These are phyloP conservation scores for Cyberlindnera mississippiensis DNA, from an alignment of 805 yeast genomes.

Conservation along the genomic window DNA sequence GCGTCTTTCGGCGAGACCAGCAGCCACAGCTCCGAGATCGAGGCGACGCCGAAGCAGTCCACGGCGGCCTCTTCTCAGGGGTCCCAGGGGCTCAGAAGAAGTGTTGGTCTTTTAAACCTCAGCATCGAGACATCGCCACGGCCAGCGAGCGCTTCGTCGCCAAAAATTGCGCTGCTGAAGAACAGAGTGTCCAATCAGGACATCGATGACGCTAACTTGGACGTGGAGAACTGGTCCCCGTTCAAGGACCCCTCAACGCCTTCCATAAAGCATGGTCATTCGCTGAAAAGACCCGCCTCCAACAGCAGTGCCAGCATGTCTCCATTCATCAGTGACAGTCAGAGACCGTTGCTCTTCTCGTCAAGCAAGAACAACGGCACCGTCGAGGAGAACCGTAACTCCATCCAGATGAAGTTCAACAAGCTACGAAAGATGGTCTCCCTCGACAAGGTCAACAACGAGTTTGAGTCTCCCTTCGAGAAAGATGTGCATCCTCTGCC, in stretches of 20 bases:
- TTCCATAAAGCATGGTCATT: slow-evolving; percentile 11
- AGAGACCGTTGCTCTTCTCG: slow-evolving; percentile 23
- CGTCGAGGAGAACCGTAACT: slow-evolving; percentile 30
- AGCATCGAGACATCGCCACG: slow-evolving; percentile 39
- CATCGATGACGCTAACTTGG: slow-evolving; percentile 21
- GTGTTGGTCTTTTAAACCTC: slow-evolving; percentile 48
- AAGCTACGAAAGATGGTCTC: slow-evolving; percentile 29
- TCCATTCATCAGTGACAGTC: slow-evolving; percentile 26
- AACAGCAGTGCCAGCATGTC: slow-evolving; percentile 25
- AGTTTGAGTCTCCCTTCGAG: slow-evolving; percentile 23
- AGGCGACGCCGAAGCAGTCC: slow-evolving; percentile 24
- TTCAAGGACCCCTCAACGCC: slow-evolving; percentile 29
- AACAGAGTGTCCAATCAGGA: slow-evolving; percentile 18
- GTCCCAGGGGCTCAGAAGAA: slow-evolving; percentile 40
- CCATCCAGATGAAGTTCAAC: slow-evolving; percentile 26
- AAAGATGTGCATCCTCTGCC: slow-evolving; percentile 24
- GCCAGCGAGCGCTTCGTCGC: slow-evolving; percentile 16
- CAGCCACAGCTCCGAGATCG: slow-evolving; percentile 8
- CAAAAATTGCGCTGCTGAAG: slow-evolving; percentile 22
- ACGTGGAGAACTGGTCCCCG: slow-evolving; percentile 30
- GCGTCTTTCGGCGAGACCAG: slow-evolving; percentile 5
- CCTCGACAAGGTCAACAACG: slow-evolving; percentile 19
- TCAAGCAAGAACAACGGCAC: slow-evolving; percentile 13
- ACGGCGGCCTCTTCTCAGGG: slow-evolving; percentile 27
- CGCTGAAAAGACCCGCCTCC: slow-evolving; percentile 29